Evolutionary conservation across 805 yeast genomes (phyloP).

Genomic region (Starmerella floricola): DNA sequence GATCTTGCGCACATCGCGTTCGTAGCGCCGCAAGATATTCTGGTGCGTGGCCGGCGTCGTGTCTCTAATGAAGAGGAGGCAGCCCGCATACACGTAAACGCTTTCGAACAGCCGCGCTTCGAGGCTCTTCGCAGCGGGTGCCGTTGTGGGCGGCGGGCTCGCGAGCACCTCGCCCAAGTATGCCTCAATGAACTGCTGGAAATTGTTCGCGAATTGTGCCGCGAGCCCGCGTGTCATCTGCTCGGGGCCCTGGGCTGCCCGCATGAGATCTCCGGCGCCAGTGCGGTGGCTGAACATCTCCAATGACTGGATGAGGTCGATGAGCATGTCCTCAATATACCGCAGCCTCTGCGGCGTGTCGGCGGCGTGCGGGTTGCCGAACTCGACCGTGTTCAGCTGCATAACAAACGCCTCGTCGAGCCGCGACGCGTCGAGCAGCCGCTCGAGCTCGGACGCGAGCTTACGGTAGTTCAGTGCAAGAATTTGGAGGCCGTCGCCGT

Average conservation of each 20-base stretch:
- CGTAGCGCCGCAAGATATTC: constrained; percentile 35
- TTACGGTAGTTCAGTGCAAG: constrained; percentile 67
- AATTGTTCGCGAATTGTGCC: constrained; percentile 30
- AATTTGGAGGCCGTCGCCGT: constrained; percentile 72
- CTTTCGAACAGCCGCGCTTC: constrained; percentile 22
- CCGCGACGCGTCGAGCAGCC: constrained; percentile 58
- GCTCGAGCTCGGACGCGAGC: constrained; percentile 57
- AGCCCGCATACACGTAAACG: constrained; percentile 35
- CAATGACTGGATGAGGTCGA: constrained; percentile 51
- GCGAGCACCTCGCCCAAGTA: not conserved
- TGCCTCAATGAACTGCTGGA: constrained; percentile 25
- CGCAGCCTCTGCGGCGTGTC: constrained; percentile 37
- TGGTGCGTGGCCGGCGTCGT: constrained; percentile 39
- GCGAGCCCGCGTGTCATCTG: constrained; percentile 9
- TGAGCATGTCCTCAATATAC: constrained; percentile 43
- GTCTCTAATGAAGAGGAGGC: constrained; percentile 48
- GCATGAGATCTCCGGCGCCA: constrained; percentile 4
- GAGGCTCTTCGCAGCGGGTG: constrained; percentile 13
- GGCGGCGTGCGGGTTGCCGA: constrained; percentile 21
- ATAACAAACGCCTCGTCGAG: constrained; percentile 45
- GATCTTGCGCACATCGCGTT: constrained; percentile 26
- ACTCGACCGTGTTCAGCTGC: constrained; percentile 36
- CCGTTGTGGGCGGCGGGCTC: constrained; percentile 20
- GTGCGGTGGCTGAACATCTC: constrained; percentile 28
- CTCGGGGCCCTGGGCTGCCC: constrained; percentile 10